These are phyloP conservation scores for Penicillium robsamsonii DNA, from an alignment of 495 filamentous ascomycete species.

Conservation along the genomic window DNA sequence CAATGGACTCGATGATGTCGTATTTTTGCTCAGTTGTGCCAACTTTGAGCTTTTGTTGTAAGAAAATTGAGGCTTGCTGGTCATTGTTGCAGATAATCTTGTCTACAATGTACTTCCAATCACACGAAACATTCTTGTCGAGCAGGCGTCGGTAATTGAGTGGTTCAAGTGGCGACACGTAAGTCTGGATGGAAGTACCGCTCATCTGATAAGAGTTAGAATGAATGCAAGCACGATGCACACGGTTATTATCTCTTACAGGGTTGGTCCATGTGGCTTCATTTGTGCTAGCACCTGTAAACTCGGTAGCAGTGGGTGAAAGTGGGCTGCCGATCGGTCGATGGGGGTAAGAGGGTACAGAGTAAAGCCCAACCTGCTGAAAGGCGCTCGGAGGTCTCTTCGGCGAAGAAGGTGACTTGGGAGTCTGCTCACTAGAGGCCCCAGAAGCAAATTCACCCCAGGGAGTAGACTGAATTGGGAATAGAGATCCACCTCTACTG, in stretches of 20 bases:
- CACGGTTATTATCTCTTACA: conserved; percentile 34
- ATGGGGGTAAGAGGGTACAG: conserved; percentile 59
- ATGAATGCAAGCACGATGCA: background rate
- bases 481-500: conserved; percentile 38
- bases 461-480: conserved; percentile 28
- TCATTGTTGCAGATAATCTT: conserved; percentile 99
- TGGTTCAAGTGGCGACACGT: conserved; percentile 85
- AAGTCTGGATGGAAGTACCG: conserved; percentile 60
- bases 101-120: conserved; percentile 99
- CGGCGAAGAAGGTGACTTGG: conserved; percentile 28
- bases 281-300: conserved; percentile 51
- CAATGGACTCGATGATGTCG: conserved; percentile 94
- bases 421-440: conserved; percentile 17
- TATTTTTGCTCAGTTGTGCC: conserved; percentile 94
- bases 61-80: conserved; percentile 96
- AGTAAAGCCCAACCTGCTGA: conserved; percentile 51
- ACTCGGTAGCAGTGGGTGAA: conserved; percentile 82
- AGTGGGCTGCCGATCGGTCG: conserved; percentile 75
- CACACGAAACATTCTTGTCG: conserved; percentile 93
- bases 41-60: conserved; percentile 98
- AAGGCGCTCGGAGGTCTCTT: conserved; percentile 41
- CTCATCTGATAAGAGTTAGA: conserved; percentile 40
- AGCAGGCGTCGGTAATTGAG: conserved; percentile 94
- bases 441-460: conserved; percentile 39
- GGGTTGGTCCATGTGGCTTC: conserved; percentile 48